Base-by-base conservation (phyloP, 805 yeast genomes). In the Nakazawaea siamensis region DNA sequence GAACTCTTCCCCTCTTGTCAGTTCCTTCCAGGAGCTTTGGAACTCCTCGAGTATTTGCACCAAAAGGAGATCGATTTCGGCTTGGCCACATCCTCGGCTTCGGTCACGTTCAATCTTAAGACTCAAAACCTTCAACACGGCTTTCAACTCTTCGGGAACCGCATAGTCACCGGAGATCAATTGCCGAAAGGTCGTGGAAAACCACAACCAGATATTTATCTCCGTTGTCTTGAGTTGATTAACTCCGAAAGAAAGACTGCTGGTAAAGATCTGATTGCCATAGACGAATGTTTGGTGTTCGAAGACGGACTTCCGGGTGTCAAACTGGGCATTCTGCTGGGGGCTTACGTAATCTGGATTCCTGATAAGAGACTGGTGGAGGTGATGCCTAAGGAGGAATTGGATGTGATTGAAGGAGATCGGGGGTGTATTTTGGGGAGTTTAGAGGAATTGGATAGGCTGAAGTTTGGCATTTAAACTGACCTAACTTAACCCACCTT, bases 281-380 rank as follows among this genome's bases (percentile, higher is more conserved):
- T 90, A 4, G 76, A 74, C 21, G 95, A 92, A 49, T 83, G 94
- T 48, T 55, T 92, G 21, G 81, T 92, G 2, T 92, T 92, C 56
- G 98, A 92, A 62, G 99, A 92, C 58, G 97, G 96, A 3, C 64
- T 87, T 29, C 88, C 95, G 1, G 99, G 99, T 3, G 90, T 90
- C 16, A 51, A 63, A 13, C 80, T 95, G 3, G 98, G 95, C 11
- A 70, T 69, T 37, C 77, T 82, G 13, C 86, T 95, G 24, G 88
- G 87, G 9, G 82, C 85, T 11, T 68, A 67, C 36, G 95, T 90
- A n/a, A 70, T 90, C 31, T 92, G 97, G 98, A 81, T 88, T 11
- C 97, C 98, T 8, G 90, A 90, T 55, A 67, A 68, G 18, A 73
- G 82, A 39, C 94, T 94, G 0, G 49, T 71, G 23, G 60, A 64